Percentiles rank a stretch among this genome's conserved stretches.
These are phyloP conservation scores for Fraxinus velutina DNA, from an alignment of 305 asterid genomes.

Conservation along the genomic window DNA sequence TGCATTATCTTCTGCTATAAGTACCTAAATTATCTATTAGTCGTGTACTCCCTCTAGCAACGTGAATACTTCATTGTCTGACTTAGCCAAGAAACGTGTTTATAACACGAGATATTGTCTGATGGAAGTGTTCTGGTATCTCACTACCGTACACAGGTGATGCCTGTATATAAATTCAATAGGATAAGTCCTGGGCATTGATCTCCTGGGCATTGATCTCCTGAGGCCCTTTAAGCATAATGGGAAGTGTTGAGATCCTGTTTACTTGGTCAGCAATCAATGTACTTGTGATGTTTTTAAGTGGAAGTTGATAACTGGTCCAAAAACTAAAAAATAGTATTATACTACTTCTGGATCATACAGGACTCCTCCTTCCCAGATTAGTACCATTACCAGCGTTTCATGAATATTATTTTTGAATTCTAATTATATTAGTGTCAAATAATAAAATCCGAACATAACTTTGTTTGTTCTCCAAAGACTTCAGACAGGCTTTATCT, in stretches of 20 bases:
- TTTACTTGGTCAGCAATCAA: neutral
- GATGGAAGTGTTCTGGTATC: neutral
- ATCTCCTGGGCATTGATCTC: slow-evolving; percentile 2
- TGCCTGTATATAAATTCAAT: neutral
- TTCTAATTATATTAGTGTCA: neutral
- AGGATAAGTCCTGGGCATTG: neutral
- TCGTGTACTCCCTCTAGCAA: neutral
- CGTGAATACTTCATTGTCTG: neutral
- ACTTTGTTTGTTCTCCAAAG: neutral
- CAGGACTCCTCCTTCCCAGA: neutral
- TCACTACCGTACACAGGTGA: neutral
- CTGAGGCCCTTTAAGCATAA: neutral
- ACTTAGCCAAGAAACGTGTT: neutral
- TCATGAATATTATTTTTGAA: neutral
- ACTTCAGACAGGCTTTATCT: neutral
- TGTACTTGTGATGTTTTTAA: neutral
- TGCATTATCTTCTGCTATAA: neutral
- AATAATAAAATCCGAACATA: neutral
- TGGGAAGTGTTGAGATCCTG: neutral
- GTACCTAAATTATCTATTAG: neutral
- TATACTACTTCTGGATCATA: neutral
- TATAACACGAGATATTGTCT: neutral
- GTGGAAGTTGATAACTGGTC: neutral
- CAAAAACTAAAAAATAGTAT: neutral
- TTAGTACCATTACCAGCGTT: neutral